Evolutionary conservation across 495 filamentous ascomycete genomes (phyloP).

Genomic region (Astrothelium macrocarpum): DNA sequence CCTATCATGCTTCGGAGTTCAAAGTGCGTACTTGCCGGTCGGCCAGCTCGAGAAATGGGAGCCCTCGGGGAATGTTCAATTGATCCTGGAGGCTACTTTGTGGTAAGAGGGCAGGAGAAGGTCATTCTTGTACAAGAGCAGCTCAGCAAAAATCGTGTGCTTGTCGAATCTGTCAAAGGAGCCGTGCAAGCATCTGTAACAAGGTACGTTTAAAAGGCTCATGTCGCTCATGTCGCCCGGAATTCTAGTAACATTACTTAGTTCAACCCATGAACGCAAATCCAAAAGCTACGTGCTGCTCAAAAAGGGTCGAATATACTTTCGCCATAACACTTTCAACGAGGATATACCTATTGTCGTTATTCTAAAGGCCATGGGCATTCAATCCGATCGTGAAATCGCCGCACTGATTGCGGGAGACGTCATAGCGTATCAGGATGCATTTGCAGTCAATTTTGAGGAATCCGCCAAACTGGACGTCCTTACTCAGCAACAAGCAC

Average conservation of each 20-base stretch:
- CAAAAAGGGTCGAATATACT: conserved; percentile 80
- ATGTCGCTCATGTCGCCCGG: too few species aligned
- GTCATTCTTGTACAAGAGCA: conserved; percentile 98
- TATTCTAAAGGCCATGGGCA: conserved; percentile 84
- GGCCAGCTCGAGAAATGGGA: conserved; percentile 74
- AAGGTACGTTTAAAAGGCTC: background rate
- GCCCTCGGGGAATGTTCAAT: conserved; percentile 85
- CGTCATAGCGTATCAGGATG: conserved; percentile 80
- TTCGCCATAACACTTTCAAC: conserved; percentile 86
- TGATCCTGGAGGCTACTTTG: conserved; percentile 96
- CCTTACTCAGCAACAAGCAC: conserved; percentile 84
- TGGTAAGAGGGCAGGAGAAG: conserved; percentile 78
- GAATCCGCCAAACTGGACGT: conserved; percentile 72
- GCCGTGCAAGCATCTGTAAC: conserved; percentile 94
- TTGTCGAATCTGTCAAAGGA: conserved; percentile 87
- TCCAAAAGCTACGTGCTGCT: conserved; percentile 91
- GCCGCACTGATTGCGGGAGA: conserved; percentile 75
- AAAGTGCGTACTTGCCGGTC: conserved; percentile 75
- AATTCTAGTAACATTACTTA: conserved; percentile 26
- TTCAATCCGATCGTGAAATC: conserved; percentile 90
- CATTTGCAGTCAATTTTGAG: conserved; percentile 89
- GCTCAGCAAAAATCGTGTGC: conserved; percentile 95
- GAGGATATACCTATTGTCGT: conserved; percentile 91
- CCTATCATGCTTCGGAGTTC: conserved; percentile 95
- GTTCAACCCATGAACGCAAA: conserved; percentile 93